Percentiles rank a stretch among this genome's conserved stretches.
Conservation (phyloP, 805 yeast genomes). For the Ogataea pignaliae region DNA sequence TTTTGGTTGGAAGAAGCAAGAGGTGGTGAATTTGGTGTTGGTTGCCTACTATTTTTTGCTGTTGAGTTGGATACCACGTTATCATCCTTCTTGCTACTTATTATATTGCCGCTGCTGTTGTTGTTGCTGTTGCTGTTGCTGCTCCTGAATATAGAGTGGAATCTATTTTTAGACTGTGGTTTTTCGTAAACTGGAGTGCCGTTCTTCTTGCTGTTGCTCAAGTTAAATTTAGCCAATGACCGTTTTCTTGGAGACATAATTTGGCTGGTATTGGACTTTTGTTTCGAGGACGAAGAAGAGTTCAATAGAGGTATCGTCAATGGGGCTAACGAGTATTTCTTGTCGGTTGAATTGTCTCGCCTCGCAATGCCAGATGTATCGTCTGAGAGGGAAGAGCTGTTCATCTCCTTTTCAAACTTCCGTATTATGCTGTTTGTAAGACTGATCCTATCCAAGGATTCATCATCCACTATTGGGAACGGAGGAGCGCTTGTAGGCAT, state of each 20-base stretch:
- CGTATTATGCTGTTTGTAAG: slow-evolving; percentile 16
- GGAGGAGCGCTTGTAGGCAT: no score
- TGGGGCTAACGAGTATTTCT: no score
- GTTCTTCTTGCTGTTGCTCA: background rate
- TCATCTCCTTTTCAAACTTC: slow-evolving; percentile 15
- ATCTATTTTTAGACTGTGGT: slow-evolving; percentile 8
- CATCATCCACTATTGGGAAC: background rate
- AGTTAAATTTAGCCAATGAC: slow-evolving; percentile 2
- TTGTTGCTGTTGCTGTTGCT: no score
- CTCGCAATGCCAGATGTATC: no score
- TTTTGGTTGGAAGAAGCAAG: no score
- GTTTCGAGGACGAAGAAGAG: background rate
- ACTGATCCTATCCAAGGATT: slow-evolving; percentile 9
- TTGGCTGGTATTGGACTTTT: background rate
- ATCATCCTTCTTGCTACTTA: slow-evolving; percentile 5
- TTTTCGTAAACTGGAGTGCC: background rate
- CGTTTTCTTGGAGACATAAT: slow-evolving; percentile 13
- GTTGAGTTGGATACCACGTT: background rate
- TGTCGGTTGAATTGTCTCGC: no score
- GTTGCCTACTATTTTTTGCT: background rate
- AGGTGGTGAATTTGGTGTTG: no score
- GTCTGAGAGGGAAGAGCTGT: background rate
- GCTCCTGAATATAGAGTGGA: slow-evolving; percentile 10
- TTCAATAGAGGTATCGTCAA: background rate
- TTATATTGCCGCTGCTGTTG: background rate